Evolutionary conservation across 495 filamentous ascomycete species (phyloP).

Genomic region (Penicillium subrubescens): DNA sequence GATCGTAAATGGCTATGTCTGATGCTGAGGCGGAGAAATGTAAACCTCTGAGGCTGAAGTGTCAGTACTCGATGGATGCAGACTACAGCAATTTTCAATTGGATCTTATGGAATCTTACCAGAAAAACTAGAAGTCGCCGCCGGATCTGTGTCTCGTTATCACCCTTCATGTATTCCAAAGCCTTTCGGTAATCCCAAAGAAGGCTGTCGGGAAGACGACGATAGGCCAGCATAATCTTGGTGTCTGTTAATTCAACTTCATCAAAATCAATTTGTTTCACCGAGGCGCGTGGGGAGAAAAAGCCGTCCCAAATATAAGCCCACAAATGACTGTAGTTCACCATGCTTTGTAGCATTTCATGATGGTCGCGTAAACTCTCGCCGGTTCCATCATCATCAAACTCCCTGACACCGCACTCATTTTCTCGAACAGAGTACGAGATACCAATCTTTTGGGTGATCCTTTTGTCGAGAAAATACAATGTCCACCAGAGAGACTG

Average conservation of each 20-base stretch:
- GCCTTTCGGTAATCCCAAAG: neutral
- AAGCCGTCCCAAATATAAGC: conserved; percentile 15
- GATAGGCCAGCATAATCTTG: conserved; percentile 7
- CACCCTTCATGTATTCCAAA: neutral
- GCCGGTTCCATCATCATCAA: neutral
- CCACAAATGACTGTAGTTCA: conserved; percentile 3
- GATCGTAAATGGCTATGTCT: neutral
- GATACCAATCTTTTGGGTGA: conserved; percentile 6
- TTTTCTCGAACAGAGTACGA: conserved; percentile 9
- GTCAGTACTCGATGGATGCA: neutral
- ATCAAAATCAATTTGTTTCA: conserved; percentile 6
- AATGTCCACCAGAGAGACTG: conserved; percentile 14
- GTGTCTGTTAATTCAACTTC: conserved; percentile 14
- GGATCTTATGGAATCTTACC: neutral
- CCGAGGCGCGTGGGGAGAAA: conserved; percentile 5
- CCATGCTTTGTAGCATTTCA: conserved; percentile 2
- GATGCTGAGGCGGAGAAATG: neutral
- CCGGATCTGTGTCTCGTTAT: neutral
- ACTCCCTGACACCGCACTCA: conserved; percentile 9
- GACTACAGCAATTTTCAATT: neutral
- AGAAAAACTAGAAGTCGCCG: neutral
- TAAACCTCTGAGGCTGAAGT: neutral
- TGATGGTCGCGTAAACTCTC: neutral
- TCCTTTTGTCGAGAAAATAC: conserved; percentile 14
- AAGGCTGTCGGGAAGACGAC: neutral